A percentile compares a stretch with the other conserved stretches of the same genome.
phyloP scores from a whole-genome alignment of 225 moss, liverwort and hornwort species.

The Bryoerythrophyllum caledonicum region DNA sequence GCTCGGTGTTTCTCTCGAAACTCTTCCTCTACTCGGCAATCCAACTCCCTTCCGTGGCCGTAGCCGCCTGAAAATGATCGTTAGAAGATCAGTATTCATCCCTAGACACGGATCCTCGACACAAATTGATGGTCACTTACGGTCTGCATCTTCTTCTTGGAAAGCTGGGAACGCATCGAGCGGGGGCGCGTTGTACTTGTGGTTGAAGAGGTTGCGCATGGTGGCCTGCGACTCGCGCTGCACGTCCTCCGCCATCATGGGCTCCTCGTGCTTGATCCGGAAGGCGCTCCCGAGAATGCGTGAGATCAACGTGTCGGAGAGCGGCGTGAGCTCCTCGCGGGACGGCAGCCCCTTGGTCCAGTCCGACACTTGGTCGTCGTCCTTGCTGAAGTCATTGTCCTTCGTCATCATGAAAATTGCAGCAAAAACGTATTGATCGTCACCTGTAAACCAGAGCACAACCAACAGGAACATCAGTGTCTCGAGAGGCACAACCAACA shows the following conservation, averaged over 20 bases:
- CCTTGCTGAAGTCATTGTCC: slow-evolving; percentile 46
- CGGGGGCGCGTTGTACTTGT: slow-evolving; percentile 35
- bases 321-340: slow-evolving; percentile 74
- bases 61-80: slow-evolving; percentile 23
- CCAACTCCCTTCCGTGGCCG: slow-evolving; percentile 31
- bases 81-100: no score
- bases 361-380: slow-evolving; percentile 69
- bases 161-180: slow-evolving; percentile 72
- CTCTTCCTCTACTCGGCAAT: slow-evolving; percentile 29
- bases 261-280: slow-evolving; percentile 63
- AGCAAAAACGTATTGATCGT: no score
- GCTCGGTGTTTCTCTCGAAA: slow-evolving; percentile 28
- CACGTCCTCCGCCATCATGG: slow-evolving; percentile 61
- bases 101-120: no score
- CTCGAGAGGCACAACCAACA: no score
- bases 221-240: slow-evolving; percentile 47
- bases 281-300: slow-evolving; percentile 72
- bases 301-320: slow-evolving; percentile 72
- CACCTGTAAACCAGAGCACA: no score
- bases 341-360: slow-evolving; percentile 86
- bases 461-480: no score
- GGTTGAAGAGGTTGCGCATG: slow-evolving; percentile 37
- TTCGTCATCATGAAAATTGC: slow-evolving; percentile 36
- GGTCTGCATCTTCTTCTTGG: slow-evolving; percentile 32
- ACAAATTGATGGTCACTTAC: slow-evolving; percentile 10